Conservation (phyloP, 1,284 basidiomycete species). For the Lentinula novae-zelandiae region DNA sequence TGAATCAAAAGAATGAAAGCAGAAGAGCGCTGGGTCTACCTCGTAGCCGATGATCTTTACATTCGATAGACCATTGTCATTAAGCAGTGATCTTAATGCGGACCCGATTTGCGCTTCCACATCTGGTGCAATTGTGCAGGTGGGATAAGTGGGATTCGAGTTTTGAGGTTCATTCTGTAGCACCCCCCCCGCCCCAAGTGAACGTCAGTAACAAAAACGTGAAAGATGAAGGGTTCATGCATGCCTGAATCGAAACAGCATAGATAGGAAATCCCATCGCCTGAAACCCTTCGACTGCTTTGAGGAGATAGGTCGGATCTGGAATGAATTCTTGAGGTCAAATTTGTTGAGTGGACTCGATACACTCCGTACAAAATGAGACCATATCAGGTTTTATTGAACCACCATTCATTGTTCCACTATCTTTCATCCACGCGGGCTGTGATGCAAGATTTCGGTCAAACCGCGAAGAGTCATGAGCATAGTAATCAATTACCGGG, state of each 20-base stretch:
- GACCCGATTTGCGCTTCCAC: constrained; percentile 26
- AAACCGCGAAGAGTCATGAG: not conserved
- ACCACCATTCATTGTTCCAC: constrained; percentile 28
- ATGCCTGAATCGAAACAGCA: constrained; percentile 28
- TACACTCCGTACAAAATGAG: constrained; percentile 21
- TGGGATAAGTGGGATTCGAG: constrained; percentile 29
- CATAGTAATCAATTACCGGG: constrained; percentile 20
- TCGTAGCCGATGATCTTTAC: constrained; percentile 31
- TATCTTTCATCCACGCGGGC: constrained; percentile 35
- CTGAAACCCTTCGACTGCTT: constrained; percentile 29
- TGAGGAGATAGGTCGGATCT: constrained; percentile 32
- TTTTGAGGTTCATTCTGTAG: constrained; percentile 30
- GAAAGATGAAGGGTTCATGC: not conserved
- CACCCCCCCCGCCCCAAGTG: not conserved
- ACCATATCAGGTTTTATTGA: constrained; percentile 19
- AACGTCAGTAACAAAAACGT: not conserved
- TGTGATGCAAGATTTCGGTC: not conserved
- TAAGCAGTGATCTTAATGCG: constrained; percentile 26
- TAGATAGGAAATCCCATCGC: constrained; percentile 27
- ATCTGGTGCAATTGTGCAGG: constrained; percentile 22
- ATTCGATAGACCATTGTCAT: constrained; percentile 27
- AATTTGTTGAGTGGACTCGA: not conserved
- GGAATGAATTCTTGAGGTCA: not conserved
- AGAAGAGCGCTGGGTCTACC: not conserved
- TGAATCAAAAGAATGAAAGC: not conserved